A percentile compares a stretch with the other conserved stretches of the same genome.
Evolutionary conservation across 2,329 filamentous ascomycete genomes (phyloP).

Genomic region (Ustulina deusta): DNA sequence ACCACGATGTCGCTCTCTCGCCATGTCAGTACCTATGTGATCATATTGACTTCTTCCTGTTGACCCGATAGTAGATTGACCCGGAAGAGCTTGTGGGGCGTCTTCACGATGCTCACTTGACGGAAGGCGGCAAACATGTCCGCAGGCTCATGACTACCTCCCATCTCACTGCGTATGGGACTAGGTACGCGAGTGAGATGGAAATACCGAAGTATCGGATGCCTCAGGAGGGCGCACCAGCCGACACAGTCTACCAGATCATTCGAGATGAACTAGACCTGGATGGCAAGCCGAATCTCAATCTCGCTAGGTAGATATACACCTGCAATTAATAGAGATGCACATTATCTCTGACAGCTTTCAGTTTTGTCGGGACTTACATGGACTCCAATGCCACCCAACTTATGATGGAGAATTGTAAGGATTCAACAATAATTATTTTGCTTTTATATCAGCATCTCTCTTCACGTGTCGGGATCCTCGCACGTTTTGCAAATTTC

Average conservation of each 20-base stretch:
- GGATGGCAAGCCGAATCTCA: constrained; percentile 75
- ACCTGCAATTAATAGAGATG: constrained; percentile 11
- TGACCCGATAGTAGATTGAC: constrained; percentile 58
- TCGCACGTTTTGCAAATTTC: neutral
- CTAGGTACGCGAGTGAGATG: constrained; percentile 64
- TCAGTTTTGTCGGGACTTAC: constrained; percentile 76
- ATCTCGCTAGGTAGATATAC: constrained; percentile 66
- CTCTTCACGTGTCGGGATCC: neutral
- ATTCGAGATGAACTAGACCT: constrained; percentile 72
- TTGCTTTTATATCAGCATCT: neutral
- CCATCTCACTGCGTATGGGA: constrained; percentile 69
- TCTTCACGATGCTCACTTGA: constrained; percentile 60
- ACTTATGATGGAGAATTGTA: constrained; percentile 74
- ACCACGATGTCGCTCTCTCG: constrained; percentile 34
- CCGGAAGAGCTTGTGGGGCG: constrained; percentile 67
- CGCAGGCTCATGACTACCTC: constrained; percentile 58
- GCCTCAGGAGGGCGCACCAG: constrained; percentile 67
- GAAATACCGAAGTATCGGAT: constrained; percentile 72
- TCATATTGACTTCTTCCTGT: neutral
- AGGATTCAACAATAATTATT: constrained; percentile 44
- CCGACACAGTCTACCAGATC: constrained; percentile 74
- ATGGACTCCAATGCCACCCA: constrained; percentile 75
- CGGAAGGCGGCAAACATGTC: constrained; percentile 52
- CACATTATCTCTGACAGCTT: constrained; percentile 30
- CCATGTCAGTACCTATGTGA: constrained; percentile 22